Evolutionary conservation across 2,329 filamentous ascomycete genomes (phyloP).

Genomic region (Tolypocladium paradoxum): DNA sequence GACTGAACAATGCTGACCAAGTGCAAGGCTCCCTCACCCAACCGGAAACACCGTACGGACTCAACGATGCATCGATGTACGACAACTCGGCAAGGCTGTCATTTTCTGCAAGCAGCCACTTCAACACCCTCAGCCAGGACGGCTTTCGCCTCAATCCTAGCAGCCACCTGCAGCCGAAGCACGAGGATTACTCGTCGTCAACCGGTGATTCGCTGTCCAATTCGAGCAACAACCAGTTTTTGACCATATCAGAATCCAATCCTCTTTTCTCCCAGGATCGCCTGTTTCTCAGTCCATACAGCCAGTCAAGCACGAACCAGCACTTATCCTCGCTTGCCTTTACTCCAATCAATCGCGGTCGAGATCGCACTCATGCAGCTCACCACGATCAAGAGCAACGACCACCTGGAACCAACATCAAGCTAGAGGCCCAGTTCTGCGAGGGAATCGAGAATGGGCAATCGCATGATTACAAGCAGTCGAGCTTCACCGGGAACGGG

Average conservation of each 20-base stretch:
- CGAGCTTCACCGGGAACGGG: slow-evolving; percentile 6
- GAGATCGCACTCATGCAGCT: slow-evolving; percentile 8
- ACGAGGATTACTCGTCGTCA: slow-evolving; percentile 13
- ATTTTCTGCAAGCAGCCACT: slow-evolving; percentile 13
- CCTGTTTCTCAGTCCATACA: slow-evolving; percentile 16
- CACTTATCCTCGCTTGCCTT: slow-evolving; percentile 17
- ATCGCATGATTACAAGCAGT: slow-evolving; percentile 13
- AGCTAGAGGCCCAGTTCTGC: slow-evolving; percentile 15
- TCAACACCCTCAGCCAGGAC: slow-evolving; percentile 13
- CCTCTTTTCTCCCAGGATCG: slow-evolving; percentile 22
- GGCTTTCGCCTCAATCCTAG: slow-evolving; percentile 14
- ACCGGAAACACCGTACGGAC: slow-evolving; percentile 14
- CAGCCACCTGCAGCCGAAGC: slow-evolving; percentile 15
- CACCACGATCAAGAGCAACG: slow-evolving; percentile 7
- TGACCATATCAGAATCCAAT: slow-evolving; percentile 18
- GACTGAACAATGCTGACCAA: slow-evolving; percentile 4
- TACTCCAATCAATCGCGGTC: slow-evolving; percentile 16
- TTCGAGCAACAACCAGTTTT: slow-evolving; percentile 13
- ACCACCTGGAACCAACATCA: slow-evolving; percentile 7
- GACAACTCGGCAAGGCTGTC: slow-evolving; percentile 17
- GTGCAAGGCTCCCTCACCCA: slow-evolving; percentile 15
- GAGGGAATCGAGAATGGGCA: slow-evolving; percentile 12
- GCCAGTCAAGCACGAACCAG: slow-evolving; percentile 10
- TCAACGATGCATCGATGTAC: slow-evolving; percentile 20
- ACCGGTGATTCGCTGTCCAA: slow-evolving; percentile 10